Conservation (phyloP, 495 filamentous ascomycete species). For the Podospora conica region DNA sequence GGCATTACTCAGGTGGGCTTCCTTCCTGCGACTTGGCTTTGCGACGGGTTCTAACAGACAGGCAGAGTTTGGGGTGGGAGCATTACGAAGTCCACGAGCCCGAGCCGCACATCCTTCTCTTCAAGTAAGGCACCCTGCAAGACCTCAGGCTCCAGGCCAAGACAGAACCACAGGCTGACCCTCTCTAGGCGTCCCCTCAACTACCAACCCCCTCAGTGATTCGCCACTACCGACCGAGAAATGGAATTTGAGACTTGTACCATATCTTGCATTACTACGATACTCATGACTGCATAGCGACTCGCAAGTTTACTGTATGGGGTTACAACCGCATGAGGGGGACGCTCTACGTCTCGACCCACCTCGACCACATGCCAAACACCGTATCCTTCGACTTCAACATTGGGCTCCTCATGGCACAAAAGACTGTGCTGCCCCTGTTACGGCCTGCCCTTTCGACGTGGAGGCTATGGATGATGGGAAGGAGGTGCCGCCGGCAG, state of each 20-base stretch:
- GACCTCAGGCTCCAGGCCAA: neutral
- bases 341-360: neutral
- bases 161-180: neutral
- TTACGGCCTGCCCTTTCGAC: neutral
- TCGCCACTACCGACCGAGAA: neutral
- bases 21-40: neutral
- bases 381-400: slow-evolving; percentile 2
- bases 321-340: slow-evolving; percentile 18
- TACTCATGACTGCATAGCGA: slow-evolving; percentile 40
- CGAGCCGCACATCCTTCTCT: slow-evolving; percentile 94
- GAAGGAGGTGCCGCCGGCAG: neutral
- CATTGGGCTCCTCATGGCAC: neutral
- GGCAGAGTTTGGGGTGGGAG: slow-evolving; percentile 92
- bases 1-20: slow-evolving; percentile 84
- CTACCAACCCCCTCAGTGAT: slow-evolving; percentile 64
- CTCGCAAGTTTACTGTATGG: slow-evolving; percentile 31
- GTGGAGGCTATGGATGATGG: neutral
- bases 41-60: slow-evolving; percentile 1
- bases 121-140: slow-evolving; percentile 68
- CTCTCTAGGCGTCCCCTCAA: slow-evolving; percentile 69
- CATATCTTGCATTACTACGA: slow-evolving; percentile 25
- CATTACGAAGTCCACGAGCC: slow-evolving; percentile 99
- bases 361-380: slow-evolving; percentile 4
- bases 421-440: neutral
- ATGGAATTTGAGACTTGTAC: slow-evolving; percentile 14